Conservation (phyloP, 345 rosid genomes). For the Reutealis trisperma region DNA sequence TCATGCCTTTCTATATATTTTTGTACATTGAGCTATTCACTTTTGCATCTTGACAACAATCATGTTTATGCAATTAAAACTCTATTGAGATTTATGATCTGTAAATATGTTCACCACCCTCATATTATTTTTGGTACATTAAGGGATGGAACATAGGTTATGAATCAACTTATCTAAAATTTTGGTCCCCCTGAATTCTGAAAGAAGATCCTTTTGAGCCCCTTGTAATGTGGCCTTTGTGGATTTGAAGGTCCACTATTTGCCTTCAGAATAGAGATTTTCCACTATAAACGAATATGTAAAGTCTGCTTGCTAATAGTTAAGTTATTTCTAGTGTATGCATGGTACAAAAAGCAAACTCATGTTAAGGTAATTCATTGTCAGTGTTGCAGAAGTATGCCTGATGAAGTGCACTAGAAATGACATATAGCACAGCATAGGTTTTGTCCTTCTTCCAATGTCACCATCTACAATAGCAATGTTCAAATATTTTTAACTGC, state of each 20-base stretch:
- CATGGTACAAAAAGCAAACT: background rate
- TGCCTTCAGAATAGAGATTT: background rate
- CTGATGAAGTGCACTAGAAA: too few species aligned
- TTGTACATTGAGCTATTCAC: background rate
- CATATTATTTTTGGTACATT: background rate
- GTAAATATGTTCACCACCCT: background rate
- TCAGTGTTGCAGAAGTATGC: too few species aligned
- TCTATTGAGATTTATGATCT: background rate
- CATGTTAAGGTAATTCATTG: background rate
- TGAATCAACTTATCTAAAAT: background rate
- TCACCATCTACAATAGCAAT: background rate
- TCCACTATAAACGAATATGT: background rate
- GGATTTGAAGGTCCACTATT: background rate
- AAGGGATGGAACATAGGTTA: background rate
- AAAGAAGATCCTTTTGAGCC: background rate
- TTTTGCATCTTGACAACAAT: background rate
- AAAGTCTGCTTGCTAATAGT: background rate
- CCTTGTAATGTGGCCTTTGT: background rate
- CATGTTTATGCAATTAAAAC: background rate
- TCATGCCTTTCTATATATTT: background rate
- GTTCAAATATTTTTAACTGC: too few species aligned
- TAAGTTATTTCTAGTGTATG: background rate
- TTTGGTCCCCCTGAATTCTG: background rate
- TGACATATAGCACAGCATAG: too few species aligned
- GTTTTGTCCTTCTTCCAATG: too few species aligned